Evolutionary conservation across 2,329 filamentous ascomycete species (phyloP).

Genomic region (Cercospora zeae-maydis): DNA sequence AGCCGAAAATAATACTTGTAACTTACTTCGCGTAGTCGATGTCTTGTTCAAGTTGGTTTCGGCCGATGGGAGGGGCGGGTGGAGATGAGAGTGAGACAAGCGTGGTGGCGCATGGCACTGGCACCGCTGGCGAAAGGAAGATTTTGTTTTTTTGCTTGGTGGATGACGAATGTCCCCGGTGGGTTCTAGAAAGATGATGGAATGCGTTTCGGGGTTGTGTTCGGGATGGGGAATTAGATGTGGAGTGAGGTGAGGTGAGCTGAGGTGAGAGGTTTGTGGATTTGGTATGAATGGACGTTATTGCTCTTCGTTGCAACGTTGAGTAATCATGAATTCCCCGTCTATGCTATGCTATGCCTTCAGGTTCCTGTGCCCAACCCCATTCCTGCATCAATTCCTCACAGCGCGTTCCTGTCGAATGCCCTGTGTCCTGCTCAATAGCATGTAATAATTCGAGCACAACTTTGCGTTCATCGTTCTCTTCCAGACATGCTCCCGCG

Average conservation of each 20-base stretch:
- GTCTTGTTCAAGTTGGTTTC: not conserved
- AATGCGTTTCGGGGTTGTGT: too few relatives aligned
- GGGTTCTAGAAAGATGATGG: not conserved
- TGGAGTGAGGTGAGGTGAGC: not conserved
- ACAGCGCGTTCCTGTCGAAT: constrained; percentile 59
- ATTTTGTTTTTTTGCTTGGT: too few relatives aligned
- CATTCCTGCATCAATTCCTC: constrained; percentile 51
- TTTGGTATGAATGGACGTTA: not conserved
- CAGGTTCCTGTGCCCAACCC: constrained; percentile 32
- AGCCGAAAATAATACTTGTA: too few relatives aligned
- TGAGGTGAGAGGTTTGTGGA: not conserved
- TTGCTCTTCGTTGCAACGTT: not conserved
- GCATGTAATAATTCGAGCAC: constrained; percentile 57
- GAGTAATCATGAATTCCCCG: not conserved
- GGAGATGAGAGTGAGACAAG: not conserved
- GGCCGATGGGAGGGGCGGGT: not conserved
- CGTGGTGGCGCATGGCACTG: not conserved
- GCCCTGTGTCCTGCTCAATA: constrained; percentile 61
- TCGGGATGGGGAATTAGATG: too few relatives aligned
- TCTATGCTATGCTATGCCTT: constrained; percentile 17
- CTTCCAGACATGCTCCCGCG: constrained; percentile 58
- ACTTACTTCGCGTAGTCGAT: not conserved
- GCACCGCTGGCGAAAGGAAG: too few relatives aligned
- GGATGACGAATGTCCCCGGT: too few relatives aligned
- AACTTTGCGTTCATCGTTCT: constrained; percentile 52